These are phyloP conservation scores for Amborella trichopoda DNA, from an alignment of 164 flowering plant species.

Conservation along the genomic window DNA sequence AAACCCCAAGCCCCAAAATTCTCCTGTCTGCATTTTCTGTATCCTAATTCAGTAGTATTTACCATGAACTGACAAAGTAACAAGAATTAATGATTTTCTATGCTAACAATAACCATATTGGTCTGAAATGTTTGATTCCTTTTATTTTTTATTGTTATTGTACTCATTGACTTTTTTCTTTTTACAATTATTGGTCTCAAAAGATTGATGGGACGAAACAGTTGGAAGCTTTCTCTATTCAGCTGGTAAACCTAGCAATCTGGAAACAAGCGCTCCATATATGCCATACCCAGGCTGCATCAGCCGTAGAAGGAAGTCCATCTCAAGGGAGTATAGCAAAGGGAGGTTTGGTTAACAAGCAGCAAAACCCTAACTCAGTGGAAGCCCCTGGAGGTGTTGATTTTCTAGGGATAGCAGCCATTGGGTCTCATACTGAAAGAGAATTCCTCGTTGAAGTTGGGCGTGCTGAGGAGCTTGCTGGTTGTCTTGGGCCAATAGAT, in stretches of 20 bases:
- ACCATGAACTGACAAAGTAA: no score
- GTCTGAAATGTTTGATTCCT: no score
- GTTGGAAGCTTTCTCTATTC: slow-evolving; percentile 89
- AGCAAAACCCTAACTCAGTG: slow-evolving; percentile 24
- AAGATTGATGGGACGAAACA: slow-evolving; percentile 48
- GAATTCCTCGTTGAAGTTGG: slow-evolving; percentile 79
- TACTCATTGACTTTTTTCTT: no score
- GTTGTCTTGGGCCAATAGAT: slow-evolving; percentile 43
- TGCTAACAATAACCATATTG: no score
- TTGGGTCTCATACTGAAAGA: slow-evolving; percentile 56
- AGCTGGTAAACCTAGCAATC: slow-evolving; percentile 84
- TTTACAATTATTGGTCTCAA: no score
- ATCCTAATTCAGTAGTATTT: no score
- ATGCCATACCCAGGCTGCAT: slow-evolving; percentile 84
- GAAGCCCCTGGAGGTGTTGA: slow-evolving; percentile 20
- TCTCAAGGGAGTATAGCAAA: slow-evolving; percentile 30
- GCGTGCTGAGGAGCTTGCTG: slow-evolving; percentile 78
- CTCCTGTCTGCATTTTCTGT: no score
- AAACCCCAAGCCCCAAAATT: no score
- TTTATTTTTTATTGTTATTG: no score
- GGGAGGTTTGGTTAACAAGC: slow-evolving; percentile 26
- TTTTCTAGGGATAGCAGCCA: slow-evolving; percentile 30
- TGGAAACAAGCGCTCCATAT: slow-evolving; percentile 97
- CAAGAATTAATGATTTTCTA: no score
- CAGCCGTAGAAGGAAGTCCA: slow-evolving; percentile 77